phyloP scores from a whole-genome alignment of 2,329 filamentous ascomycete species.

The Pestalotiopsis sp. region DNA sequence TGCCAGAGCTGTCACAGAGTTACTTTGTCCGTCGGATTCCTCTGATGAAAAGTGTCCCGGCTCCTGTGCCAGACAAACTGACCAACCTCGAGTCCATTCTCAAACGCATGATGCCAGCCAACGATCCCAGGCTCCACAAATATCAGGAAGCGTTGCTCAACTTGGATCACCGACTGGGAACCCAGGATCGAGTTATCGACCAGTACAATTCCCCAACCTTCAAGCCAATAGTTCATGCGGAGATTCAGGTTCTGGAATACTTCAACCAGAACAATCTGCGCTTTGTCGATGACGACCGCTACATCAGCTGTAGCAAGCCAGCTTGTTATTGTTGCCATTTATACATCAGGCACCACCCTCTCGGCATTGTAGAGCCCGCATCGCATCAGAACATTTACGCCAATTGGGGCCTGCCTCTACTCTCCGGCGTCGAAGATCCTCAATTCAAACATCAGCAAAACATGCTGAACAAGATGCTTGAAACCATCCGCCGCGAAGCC shows the following conservation, averaged over 20 bases:
- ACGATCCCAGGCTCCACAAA: slow-evolving; percentile 12
- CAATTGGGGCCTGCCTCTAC: slow-evolving; percentile 39
- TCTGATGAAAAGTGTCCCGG: not conserved
- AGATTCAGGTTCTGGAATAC: slow-evolving; percentile 49
- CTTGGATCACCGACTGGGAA: slow-evolving; percentile 30
- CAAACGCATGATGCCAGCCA: slow-evolving; percentile 30
- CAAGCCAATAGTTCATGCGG: slow-evolving; percentile 42
- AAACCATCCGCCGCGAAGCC: slow-evolving; percentile 25
- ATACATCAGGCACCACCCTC: slow-evolving; percentile 45
- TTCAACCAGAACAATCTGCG: slow-evolving; percentile 36
- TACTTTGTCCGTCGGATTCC: slow-evolving; percentile 29
- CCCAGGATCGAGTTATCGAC: slow-evolving; percentile 26
- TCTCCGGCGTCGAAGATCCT: slow-evolving; percentile 18
- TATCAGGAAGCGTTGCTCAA: slow-evolving; percentile 19
- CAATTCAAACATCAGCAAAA: slow-evolving; percentile 22
- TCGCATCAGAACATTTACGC: slow-evolving; percentile 42
- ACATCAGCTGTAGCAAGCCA: slow-evolving; percentile 54
- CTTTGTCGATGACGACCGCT: slow-evolving; percentile 43
- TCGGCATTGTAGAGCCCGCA: slow-evolving; percentile 30
- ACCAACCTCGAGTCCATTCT: slow-evolving; percentile 34
- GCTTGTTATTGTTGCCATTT: slow-evolving; percentile 52
- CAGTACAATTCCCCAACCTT: slow-evolving; percentile 28
- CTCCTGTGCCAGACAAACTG: slow-evolving; percentile 28
- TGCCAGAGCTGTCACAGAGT: slow-evolving; percentile 35
- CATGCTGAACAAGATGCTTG: slow-evolving; percentile 26